These are phyloP conservation scores for Zasmidium angulare DNA, from an alignment of 2,329 filamentous ascomycete species.

Conservation along the genomic window DNA sequence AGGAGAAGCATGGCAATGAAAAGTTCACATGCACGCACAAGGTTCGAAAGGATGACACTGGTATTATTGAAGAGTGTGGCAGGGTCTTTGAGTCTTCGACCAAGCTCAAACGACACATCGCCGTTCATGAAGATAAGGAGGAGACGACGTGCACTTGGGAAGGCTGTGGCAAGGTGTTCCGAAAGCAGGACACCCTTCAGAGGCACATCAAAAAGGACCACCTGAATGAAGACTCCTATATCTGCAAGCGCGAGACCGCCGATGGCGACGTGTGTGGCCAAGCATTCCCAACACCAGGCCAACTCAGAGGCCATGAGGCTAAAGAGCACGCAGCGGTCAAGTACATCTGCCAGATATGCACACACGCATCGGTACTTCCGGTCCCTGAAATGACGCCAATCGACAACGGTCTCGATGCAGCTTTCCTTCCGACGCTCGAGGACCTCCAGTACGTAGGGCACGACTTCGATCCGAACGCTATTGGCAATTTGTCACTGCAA, in stretches of 20 bases:
- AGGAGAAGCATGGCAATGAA: constrained; percentile 74
- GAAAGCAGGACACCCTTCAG: constrained; percentile 83
- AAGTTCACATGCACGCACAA: constrained; percentile 67
- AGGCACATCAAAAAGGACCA: constrained; percentile 79
- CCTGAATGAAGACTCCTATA: constrained; percentile 67
- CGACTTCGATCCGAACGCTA: constrained; percentile 14
- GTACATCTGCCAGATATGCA: constrained; percentile 78
- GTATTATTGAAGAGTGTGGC: constrained; percentile 58
- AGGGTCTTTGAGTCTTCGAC: constrained; percentile 82
- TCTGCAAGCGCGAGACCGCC: constrained; percentile 60
- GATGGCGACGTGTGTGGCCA: constrained; percentile 59
- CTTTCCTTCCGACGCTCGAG: constrained; percentile 21
- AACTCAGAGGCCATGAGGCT: constrained; percentile 69
- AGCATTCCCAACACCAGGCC: constrained; percentile 71
- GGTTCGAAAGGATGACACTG: constrained; percentile 18
- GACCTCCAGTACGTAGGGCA: constrained; percentile 12
- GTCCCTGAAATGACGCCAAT: constrained; percentile 8
- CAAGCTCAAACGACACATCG: constrained; percentile 71
- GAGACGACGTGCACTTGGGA: constrained; percentile 42
- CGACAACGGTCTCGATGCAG: constrained; percentile 21
- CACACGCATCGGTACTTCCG: constrained; percentile 25
- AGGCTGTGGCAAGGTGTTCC: constrained; percentile 78
- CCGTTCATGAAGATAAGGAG: constrained; percentile 76
- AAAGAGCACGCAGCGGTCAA: constrained; percentile 65
- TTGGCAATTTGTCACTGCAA: constrained; percentile 18